Evolutionary conservation across 345 rosid genomes (phyloP).

Genomic region (Carallia pectinifolia): DNA sequence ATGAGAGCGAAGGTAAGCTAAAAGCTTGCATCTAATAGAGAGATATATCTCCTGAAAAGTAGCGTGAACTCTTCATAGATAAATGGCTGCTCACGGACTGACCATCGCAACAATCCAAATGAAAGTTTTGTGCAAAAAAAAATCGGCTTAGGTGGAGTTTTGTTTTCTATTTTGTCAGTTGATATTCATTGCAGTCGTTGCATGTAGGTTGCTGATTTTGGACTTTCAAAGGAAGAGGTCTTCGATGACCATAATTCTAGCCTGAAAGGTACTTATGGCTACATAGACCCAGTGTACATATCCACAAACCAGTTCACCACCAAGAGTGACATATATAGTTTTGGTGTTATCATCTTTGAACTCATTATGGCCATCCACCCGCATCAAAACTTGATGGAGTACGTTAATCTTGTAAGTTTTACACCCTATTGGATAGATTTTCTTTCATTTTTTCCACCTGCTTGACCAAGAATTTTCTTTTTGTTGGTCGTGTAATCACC

Average conservation of each 20-base stretch:
- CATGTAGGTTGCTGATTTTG: constrained; percentile 91
- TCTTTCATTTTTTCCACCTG: neutral
- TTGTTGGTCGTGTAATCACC: neutral
- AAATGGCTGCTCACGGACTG: neutral
- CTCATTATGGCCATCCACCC: constrained; percentile 95
- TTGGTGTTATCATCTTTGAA: constrained; percentile 91
- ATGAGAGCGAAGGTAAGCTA: constrained; percentile 86
- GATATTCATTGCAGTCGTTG: constrained; percentile 3
- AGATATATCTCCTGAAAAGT: neutral
- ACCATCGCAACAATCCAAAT: neutral
- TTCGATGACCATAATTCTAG: constrained; percentile 73
- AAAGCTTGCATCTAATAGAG: neutral
- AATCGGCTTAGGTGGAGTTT: neutral
- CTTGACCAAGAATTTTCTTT: neutral
- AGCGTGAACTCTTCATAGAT: neutral
- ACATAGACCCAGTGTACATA: constrained; percentile 83
- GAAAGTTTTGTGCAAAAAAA: neutral
- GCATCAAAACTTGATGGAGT: constrained; percentile 92
- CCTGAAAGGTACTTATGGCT: constrained; percentile 92
- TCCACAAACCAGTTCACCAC: constrained; percentile 77
- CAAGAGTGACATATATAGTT: constrained; percentile 91
- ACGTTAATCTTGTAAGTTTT: constrained; percentile 71
- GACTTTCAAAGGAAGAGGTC: constrained; percentile 85
- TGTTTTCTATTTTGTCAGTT: neutral
- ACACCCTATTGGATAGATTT: neutral